Evolutionary conservation across 164 flowering plant species (phyloP), one percentile per base, ranked within the genome.

Genomic region (Amborella trichopoda): DNA sequence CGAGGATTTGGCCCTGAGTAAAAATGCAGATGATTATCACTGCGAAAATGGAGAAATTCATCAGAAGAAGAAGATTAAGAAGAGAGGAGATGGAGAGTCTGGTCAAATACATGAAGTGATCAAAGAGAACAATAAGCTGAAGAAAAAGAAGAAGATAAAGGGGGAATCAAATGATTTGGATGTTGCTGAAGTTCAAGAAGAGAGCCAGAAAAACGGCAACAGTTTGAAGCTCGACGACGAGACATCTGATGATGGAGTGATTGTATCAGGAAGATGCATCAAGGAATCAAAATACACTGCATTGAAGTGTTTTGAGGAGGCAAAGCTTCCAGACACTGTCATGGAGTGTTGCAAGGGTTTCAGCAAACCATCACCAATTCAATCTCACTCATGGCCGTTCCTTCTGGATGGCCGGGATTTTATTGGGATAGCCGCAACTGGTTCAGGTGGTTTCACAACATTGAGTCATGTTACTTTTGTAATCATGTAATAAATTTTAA

Each of bases 341-440:
- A 55, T 85, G 40, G 63, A 73, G 28, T 90, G 95, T 56, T 83
- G 95, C 59, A 67, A 74, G 64, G 53, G 43, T 21, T 90, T 85
- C 46, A 59, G 62, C 28, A 74, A 66, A 34, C 95, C 95, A 0
- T 83, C 95, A 22, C 88, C 88, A 0, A 90, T 85, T 62, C 95
- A 90, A 52, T 65, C 95, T 4, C 71, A 70, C 34, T 75, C 96
- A 0, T 87, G 96, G 96, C 90, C 96, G 13, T 91, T 84, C 56
- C 67, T 91, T 44, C 63, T 87, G 60, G 68, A 85, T 16, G 90
- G 83, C 10, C 80, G 97, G 4, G 97, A 89, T 68, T 71, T 89
- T 62, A 85, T 89, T 40, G 94, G 94, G 24, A 82, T 85, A 38
- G 97, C 95, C 0, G 71, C 70, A 3, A 83, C 95, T 48, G 95